phyloP scores from a whole-genome alignment of 768 basidiomycete genomes.

The Hortiboletus flavorubellus region DNA sequence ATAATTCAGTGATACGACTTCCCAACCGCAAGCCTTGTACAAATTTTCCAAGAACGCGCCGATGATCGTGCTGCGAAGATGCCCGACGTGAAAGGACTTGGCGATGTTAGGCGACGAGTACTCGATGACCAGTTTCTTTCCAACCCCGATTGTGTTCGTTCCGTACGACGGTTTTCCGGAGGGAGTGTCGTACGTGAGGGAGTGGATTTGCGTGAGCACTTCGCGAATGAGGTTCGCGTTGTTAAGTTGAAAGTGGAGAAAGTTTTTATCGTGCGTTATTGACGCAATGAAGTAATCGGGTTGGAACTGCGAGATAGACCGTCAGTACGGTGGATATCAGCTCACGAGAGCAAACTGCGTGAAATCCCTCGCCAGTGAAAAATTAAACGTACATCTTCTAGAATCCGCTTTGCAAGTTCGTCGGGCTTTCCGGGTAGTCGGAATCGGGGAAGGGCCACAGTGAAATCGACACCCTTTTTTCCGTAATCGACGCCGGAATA shows the following conservation, averaged over 20 bases:
- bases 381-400: slow-evolving; percentile 55
- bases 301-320: slow-evolving; percentile 57
- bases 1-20: slow-evolving; percentile 89
- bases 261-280: slow-evolving; percentile 67
- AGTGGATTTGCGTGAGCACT: slow-evolving; percentile 70
- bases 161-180: slow-evolving; percentile 73
- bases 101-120: slow-evolving; percentile 98
- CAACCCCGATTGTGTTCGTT: slow-evolving; percentile 68
- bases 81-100: slow-evolving; percentile 97
- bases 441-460: slow-evolving; percentile 89
- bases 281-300: slow-evolving; percentile 76
- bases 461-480: slow-evolving; percentile 93
- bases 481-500: slow-evolving; percentile 86
- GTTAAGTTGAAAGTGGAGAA: slow-evolving; percentile 78
- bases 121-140: slow-evolving; percentile 85
- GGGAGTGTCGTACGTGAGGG: slow-evolving; percentile 60
- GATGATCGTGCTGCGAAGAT: slow-evolving; percentile 96
- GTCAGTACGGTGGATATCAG: background rate
- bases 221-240: slow-evolving; percentile 59
- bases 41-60: slow-evolving; percentile 91
- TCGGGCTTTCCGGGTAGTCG: slow-evolving; percentile 80
- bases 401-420: slow-evolving; percentile 68
- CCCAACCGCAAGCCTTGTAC: slow-evolving; percentile 91
- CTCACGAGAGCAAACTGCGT: too few relatives aligned
- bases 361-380: background rate